Base-by-base conservation (phyloP, 2,329 filamentous ascomycete species). In the Penicillium concentricum region DNA sequence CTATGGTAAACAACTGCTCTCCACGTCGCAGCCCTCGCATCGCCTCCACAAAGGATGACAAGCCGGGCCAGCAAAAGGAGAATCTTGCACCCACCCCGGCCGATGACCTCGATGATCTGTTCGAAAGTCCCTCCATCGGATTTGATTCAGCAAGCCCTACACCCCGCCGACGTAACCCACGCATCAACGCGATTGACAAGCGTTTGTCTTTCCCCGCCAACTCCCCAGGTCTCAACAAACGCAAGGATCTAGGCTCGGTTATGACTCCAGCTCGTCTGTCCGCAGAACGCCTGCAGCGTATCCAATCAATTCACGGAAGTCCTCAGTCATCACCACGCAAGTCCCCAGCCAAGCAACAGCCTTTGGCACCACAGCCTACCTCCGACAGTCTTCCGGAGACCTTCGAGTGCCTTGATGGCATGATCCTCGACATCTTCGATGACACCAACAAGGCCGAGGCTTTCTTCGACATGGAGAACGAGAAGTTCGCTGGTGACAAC, bases 71-170 rank as follows among this genome's bases (percentile, higher is more conserved):
- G 57, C 74, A 76, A 57, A 86, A 87, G 64, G 84, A 87, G 69
- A 87, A 87, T 60, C 73, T 73, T 47, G 78, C 76, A 13, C 78
- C 80, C 6, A 67, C 70, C 10, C 57, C 71, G 20, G 71, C 76
- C 37, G 82, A 87, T 59, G 81, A 83, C 35, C 72, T 89, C 6
- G 82, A 85, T 39, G 79, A 82, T 48, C 80, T 94, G 5, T 92
- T 94, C 65, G 86, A 87, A 55, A 81, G 87, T 52, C 76, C 54
- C 60, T 68, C 63, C 71, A 81, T 64, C 79, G 69, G 73, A 74
- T 51, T 86, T 77, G 51, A 86, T 79, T 4, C 80, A 80, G 57
- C 83, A 82, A 82, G 80, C 69, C 75, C 78, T 55, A 72, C 77
- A 35, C 78, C 78, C 49, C 74, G 75, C 37, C 84, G 82, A 62